Evolutionary conservation across 441 rosid species (phyloP).

Genomic region (Pelargonium hybrid): DNA sequence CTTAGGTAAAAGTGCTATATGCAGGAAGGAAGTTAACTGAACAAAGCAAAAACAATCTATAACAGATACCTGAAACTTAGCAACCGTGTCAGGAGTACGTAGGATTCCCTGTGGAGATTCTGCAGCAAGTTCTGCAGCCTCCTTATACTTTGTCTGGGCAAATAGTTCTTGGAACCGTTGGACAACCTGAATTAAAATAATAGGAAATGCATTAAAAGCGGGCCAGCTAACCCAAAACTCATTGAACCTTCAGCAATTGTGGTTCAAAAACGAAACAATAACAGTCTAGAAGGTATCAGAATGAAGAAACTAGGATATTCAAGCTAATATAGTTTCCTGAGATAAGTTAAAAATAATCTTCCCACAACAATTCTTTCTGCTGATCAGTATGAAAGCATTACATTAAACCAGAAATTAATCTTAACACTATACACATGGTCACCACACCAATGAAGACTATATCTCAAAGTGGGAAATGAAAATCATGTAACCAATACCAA

Average conservation of each 20-base stretch:
- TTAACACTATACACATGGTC: too few species aligned
- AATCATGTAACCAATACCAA: too few species aligned
- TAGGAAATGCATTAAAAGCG: not conserved
- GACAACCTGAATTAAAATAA: constrained; percentile 51
- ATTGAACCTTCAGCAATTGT: not conserved
- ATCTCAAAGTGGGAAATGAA: too few species aligned
- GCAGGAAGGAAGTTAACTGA: too few species aligned
- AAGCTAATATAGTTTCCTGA: not conserved
- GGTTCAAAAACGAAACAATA: not conserved
- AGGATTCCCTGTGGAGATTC: constrained; percentile 98
- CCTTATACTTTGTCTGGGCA: constrained; percentile 97
- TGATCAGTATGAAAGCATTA: too few species aligned
- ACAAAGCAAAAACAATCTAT: too few species aligned
- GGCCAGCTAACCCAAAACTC: not conserved
- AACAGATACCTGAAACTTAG: constrained; percentile 76
- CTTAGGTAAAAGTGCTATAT: too few species aligned
- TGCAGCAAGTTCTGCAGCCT: constrained; percentile 99
- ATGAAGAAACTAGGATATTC: not conserved
- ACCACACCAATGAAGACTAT: too few species aligned
- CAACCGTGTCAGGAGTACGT: constrained; percentile 95
- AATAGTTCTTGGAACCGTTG: constrained; percentile 97
- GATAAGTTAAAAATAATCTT: not conserved
- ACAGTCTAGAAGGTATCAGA: not conserved
- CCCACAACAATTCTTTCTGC: not conserved
- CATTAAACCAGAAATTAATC: too few species aligned